Evolutionary conservation across 768 basidiomycete genomes (phyloP).

Genomic region (Russula compacta): DNA sequence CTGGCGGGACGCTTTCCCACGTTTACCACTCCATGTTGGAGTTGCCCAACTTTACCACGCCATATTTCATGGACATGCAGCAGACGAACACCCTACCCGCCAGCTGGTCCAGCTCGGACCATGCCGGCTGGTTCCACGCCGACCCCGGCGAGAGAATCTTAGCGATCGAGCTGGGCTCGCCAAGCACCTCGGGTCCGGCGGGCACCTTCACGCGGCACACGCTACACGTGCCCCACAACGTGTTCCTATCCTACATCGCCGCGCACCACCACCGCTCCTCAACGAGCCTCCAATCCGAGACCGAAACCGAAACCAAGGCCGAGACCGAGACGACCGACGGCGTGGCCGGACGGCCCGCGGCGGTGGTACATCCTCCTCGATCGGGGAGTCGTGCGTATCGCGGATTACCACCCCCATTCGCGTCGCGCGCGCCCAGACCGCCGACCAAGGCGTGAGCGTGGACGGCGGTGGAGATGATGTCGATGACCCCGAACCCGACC

Average conservation of each 20-base stretch:
- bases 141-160: neutral
- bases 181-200: neutral
- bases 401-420: constrained; percentile 1
- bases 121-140: neutral
- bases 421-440: neutral
- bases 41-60: neutral
- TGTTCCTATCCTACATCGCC: neutral
- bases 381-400: neutral
- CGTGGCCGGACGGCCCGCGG: neutral
- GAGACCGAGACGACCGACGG: too few relatives aligned
- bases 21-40: neutral
- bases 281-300: neutral
- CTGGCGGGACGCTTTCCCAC: neutral
- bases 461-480: neutral
- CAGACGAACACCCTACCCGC: neutral
- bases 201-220: neutral
- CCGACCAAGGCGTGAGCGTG: neutral
- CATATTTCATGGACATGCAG: neutral
- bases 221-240: neutral
- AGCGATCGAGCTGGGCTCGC: neutral
- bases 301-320: neutral
- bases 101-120: neutral
- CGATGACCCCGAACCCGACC: too few relatives aligned
- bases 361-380: neutral
- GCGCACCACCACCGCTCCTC: neutral